Evolutionary conservation across 108 stramenopile species (phyloP).

Genomic region (Cyclotella kingstonii): DNA sequence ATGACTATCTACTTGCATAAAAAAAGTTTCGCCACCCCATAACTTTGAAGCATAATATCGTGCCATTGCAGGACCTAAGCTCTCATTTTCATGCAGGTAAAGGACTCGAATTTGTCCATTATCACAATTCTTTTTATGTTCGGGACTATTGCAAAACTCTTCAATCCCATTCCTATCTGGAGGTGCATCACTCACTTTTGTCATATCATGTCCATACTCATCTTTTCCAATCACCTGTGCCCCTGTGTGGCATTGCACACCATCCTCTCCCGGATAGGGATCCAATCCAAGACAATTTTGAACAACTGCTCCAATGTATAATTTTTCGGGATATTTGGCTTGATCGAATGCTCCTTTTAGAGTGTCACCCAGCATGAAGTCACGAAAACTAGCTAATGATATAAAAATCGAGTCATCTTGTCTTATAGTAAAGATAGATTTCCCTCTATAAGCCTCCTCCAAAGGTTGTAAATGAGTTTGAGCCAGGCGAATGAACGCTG

Average conservation of each 20-base stretch:
- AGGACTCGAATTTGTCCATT: slow-evolving; percentile 78
- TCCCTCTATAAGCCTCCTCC: slow-evolving; percentile 51
- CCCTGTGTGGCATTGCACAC: slow-evolving; percentile 73
- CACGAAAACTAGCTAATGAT: slow-evolving; percentile 86
- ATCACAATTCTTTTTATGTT: slow-evolving; percentile 56
- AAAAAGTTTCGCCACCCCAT: slow-evolving; percentile 90
- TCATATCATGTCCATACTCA: slow-evolving; percentile 41
- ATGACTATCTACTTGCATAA: slow-evolving; percentile 92
- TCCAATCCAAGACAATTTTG: slow-evolving; percentile 90
- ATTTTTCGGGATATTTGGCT: slow-evolving; percentile 76
- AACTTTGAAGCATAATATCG: slow-evolving; percentile 89
- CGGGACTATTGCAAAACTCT: slow-evolving; percentile 61
- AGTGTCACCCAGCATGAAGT: slow-evolving; percentile 79
- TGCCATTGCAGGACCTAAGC: slow-evolving; percentile 90
- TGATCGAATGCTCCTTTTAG: slow-evolving; percentile 78
- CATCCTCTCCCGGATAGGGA: slow-evolving; percentile 34
- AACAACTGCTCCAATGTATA: slow-evolving; percentile 83
- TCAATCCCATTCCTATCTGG: slow-evolving; percentile 78
- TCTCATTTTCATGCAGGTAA: slow-evolving; percentile 85
- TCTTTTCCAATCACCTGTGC: slow-evolving; percentile 71
- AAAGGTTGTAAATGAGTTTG: slow-evolving; percentile 43
- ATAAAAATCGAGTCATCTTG: slow-evolving; percentile 82
- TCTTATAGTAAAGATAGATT: slow-evolving; percentile 55
- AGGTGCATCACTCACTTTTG: slow-evolving; percentile 67
- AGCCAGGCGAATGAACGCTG: slow-evolving; percentile 47